Evolutionary conservation across 768 basidiomycete genomes (phyloP), one percentile per base, ranked within the genome.

Genomic region (Suillus cothurnatus): DNA sequence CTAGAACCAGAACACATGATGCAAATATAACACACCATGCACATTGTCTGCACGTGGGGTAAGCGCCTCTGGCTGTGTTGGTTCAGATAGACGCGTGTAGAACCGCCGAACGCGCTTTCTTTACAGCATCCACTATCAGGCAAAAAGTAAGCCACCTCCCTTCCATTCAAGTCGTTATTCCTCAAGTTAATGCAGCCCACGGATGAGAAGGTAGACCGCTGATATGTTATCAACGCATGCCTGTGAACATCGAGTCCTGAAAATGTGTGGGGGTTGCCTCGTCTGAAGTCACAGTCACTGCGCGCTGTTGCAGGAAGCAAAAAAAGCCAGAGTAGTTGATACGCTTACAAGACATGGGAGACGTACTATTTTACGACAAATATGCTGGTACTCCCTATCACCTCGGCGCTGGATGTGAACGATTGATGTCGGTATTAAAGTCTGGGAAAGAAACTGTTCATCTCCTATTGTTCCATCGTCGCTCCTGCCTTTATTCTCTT

Each of bases 341-440:
- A 57, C 0, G 36, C 3, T 43, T n/a, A 23, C 7, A 38, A 32
- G 6, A 26, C 28, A 41, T 38, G 19, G 8, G 17, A 1, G 31
- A 76, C 86, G 68, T 74, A 95, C 94, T 66, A 99, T 96, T 78
- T 98, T 95, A 69, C 96, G 92, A 73, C 98, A 98, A 63, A 98
- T 95, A 0, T 90, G 90, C 96, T 96, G 97, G 73, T 98, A 96
- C 7, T 91, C 94, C 71, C 17, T 19, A 21, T 31, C 50, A 8
- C 52, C 52, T 99, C 90, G 19, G 88, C 89, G 3, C 97, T 95
- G 72, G 98, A 99, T 79, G 82, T 88, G 70, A 97, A 95, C 81
- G 97, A 95, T 91, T 61, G 41, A 26, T 15, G 15, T 15, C 49
- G 26, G 14, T 50, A 50, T 17, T 26, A 23, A 7, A 49, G 47